Base-by-base conservation (phyloP, 148 eudicot genomes). In the Rhododendron henanense region DNA sequence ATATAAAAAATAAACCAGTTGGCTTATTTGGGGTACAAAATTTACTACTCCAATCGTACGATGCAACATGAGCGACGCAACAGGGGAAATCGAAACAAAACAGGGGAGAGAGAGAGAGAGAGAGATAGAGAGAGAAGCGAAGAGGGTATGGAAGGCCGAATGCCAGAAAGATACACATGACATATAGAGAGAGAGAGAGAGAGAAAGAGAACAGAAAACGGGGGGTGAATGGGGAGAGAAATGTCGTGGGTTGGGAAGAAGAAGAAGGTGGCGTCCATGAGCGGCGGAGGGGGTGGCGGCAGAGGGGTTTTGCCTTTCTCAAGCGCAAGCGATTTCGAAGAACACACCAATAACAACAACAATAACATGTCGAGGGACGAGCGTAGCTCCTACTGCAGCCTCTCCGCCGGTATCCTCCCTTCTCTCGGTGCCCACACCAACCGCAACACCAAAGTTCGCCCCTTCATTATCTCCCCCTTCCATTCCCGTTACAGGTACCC, bases 351-450 rank as follows among this genome's bases (percentile, higher is more conserved):
- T 15, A 16, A 55, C 6, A 16, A 18, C 3, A 51, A 51, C 15
- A 15, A 78, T 41, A 86, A 19, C 2, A 2, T 88, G 0, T 89
- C 89, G 1, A 80, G 71, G 8, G 90, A 84, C 79, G 93, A 86
- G 14, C 67, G 84, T 35, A 93, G 91, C 86, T 87, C 87, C 28
- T 89, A 90, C 82, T 28, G 37, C 39, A 92, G 91, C 81, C 23
- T 94, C 31, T 84, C 91, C 3, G 82, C 81, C 77, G 93, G 91
- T 2, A 63, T 95, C 15, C 92, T 95, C 78, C 98, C 98, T 33
- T 91, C 98, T 59, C 97, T 94, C 18, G 98, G 97, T 33, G 96
- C 91, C 31, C 92, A 90, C 39, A 86, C 90, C 69, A 85, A 85
- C n/a, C 91, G 94, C 35, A 87, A 82, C 35, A 65, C 85, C 33